These are phyloP conservation scores for Aspergillus persii DNA, from an alignment of 2,329 filamentous ascomycete species.

Conservation along the genomic window DNA sequence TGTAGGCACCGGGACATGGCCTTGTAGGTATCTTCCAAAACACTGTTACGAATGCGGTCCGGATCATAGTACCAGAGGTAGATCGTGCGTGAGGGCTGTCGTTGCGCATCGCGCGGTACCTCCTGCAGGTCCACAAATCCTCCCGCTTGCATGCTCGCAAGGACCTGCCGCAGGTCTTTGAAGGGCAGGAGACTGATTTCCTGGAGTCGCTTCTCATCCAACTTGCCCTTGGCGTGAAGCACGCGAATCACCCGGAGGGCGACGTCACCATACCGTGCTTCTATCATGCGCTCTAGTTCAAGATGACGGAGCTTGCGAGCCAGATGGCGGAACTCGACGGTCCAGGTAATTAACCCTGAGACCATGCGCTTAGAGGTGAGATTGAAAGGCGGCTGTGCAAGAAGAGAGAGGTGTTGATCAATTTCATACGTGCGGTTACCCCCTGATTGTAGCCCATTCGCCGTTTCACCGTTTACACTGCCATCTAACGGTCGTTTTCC, in stretches of 20 bases:
- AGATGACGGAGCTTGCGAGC: conserved; percentile 68
- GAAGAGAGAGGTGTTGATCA: conserved; percentile 50
- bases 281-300: conserved; percentile 79
- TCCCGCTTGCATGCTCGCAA: conserved; percentile 80
- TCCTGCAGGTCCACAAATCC: conserved; percentile 92
- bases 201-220: conserved; percentile 90
- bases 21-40: conserved; percentile 84
- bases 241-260: conserved; percentile 84
- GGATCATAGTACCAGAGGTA: conserved; percentile 91
- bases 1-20: conserved; percentile 83
- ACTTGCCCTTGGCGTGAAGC: conserved; percentile 78
- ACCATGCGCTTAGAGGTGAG: conserved; percentile 36
- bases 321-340: conserved; percentile 75
- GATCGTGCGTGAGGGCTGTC: conserved; percentile 77
- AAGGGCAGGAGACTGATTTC: conserved; percentile 79
- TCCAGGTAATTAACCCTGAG: conserved; percentile 69
- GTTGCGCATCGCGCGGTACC: conserved; percentile 81
- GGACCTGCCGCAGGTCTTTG: conserved; percentile 77
- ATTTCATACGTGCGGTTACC: conserved; percentile 34
- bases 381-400: conserved; percentile 41
- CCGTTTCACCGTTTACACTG: conserved; percentile 45
- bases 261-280: conserved; percentile 70
- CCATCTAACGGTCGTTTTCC: conserved; percentile 35
- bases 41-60: conserved; percentile 65
- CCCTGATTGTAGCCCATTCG: conserved; percentile 25